Base-by-base conservation (phyloP, 1,139 yeast species). In the Yamadazyma dendronema region DNA sequence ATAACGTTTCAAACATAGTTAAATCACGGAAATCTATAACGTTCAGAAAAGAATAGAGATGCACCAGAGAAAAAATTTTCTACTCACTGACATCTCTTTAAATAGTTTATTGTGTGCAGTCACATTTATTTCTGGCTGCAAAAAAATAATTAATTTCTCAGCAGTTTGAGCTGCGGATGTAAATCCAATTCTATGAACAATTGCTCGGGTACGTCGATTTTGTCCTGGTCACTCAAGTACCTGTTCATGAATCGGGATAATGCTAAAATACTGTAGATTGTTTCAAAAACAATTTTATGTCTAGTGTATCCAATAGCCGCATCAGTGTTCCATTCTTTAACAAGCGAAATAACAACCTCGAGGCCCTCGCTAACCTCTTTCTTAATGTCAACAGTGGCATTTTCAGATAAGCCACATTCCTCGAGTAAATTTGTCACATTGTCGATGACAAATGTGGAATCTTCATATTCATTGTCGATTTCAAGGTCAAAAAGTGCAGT, bases 401-500 rank as follows among this genome's bases (percentile, higher is more conserved):
- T 12, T 24, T 10, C 12, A 24, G 26, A 10, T 24, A n/a, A n/a
- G 6, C 11, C 11, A n/a, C 12, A 11, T 8, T 11, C 6, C 11
- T 4, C 4, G 6, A 24, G 11, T 4, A 30, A 7, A 8, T 24
- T 12, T 5, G 22, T 12, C 14, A 22, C 22, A 7, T 8, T 16
- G 12, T 30, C 11, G 11, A 26, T 14, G 4, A 30, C 9, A 5
- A 10, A 46, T 1, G 53, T 42, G 22, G 53, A 56, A 39, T 62
- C 62, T 29, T 53, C 49, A 41, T 56, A 65, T 25, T 58, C 47
- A 34, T 67, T 65, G 17, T 44, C 38, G 15, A 58, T 50, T 36
- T 67, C 74, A 9, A 56, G 48, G n/a, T 67, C 70, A 41, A 62
- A 65, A 14, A 61, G 43, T 4, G 53, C 29, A 31, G 38, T 30